Base-by-base conservation (phyloP, 2,329 filamentous ascomycete species). In the Waltergamsia citrina region DNA sequence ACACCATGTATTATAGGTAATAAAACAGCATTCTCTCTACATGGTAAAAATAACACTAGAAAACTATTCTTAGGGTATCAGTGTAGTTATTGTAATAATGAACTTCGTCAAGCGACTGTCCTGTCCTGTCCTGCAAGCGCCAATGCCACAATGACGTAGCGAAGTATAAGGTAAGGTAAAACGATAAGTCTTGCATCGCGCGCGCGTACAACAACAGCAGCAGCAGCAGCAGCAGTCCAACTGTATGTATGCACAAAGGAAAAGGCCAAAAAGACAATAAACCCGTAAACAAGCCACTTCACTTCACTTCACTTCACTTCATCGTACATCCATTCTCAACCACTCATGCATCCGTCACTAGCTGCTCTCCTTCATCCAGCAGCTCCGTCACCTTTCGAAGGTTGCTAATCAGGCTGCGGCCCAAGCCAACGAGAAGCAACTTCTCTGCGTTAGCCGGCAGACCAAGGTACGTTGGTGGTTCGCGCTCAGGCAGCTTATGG, bases 361-460 rank as follows among this genome's bases (percentile, higher is more conserved):
- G 64, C 57, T 92, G 83, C 67, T 98, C 92, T 2, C 86, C 87
- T 56, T 98, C 92, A 58, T 98, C 90, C 51, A 98, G 60, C 57
- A 95, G 67, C 44, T 86, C 83, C 41, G 84, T 84, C 34, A 98
- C 84, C 56, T 81, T 85, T 52, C 81, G 79, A 56, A 96, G 49
- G 57, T 95, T 88, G 42, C 71, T 73, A 48, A 95, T 79, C 73
- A 95, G 79, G 49, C 81, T 84, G 51, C 76, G 74, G 28, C 90
- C 93, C 50, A 94, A 78, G 3, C 85, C 88, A 11, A 94, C 85
- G 21, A 98, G 70, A 47, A 98, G 60, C 53, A 98, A 56, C 62
- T 96, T 98, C 76, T 98, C 92, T 15, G 92, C 92, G 55, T 98
- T 95, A 19, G 86, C 85, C 23, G 92, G 92, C 45, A 98, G 61